These are phyloP conservation scores for Acrocalymma vagum DNA, from an alignment of 2,329 filamentous ascomycete genomes.

Conservation along the genomic window DNA sequence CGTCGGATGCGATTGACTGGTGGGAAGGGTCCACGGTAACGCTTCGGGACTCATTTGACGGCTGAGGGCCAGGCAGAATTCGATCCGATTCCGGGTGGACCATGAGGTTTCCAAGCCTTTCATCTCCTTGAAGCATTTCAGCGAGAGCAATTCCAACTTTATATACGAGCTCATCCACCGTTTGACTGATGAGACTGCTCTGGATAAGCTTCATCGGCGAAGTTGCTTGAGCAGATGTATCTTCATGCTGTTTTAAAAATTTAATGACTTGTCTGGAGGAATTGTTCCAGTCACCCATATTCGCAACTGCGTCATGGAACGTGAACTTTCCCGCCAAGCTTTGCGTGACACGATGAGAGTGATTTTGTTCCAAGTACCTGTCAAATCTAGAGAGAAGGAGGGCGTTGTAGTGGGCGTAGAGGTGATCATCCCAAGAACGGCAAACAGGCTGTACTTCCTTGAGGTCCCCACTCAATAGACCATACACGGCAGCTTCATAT, in stretches of 20 bases:
- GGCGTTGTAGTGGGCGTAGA: constrained; percentile 91
- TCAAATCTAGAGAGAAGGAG: constrained; percentile 83
- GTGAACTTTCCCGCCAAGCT: constrained; percentile 67
- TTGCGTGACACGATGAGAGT: constrained; percentile 60
- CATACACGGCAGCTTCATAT: constrained; percentile 90
- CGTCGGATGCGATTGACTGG: constrained; percentile 47
- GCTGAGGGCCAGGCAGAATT: constrained; percentile 25
- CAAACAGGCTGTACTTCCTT: constrained; percentile 79
- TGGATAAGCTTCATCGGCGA: constrained; percentile 79
- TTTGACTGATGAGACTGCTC: constrained; percentile 74
- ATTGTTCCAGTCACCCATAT: constrained; percentile 64
- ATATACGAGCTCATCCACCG: constrained; percentile 54
- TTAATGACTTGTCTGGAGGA: constrained; percentile 66
- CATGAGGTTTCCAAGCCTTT: constrained; percentile 37
- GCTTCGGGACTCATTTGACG: constrained; percentile 24
- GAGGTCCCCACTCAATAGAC: constrained; percentile 85
- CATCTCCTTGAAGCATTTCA: constrained; percentile 41
- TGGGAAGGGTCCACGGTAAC: constrained; percentile 34
- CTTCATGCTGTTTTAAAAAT: constrained; percentile 64
- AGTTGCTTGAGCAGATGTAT: constrained; percentile 66
- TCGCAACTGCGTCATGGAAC: constrained; percentile 71
- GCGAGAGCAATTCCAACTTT: constrained; percentile 55
- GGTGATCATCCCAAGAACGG: constrained; percentile 82
- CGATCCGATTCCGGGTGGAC: constrained; percentile 37
- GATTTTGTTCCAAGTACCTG: constrained; percentile 67